A percentile compares a stretch with the other conserved stretches of the same genome.
Evolutionary conservation across 2,329 filamentous ascomycete species (phyloP).

Genomic region (Colletotrichum gloeosporioides): DNA sequence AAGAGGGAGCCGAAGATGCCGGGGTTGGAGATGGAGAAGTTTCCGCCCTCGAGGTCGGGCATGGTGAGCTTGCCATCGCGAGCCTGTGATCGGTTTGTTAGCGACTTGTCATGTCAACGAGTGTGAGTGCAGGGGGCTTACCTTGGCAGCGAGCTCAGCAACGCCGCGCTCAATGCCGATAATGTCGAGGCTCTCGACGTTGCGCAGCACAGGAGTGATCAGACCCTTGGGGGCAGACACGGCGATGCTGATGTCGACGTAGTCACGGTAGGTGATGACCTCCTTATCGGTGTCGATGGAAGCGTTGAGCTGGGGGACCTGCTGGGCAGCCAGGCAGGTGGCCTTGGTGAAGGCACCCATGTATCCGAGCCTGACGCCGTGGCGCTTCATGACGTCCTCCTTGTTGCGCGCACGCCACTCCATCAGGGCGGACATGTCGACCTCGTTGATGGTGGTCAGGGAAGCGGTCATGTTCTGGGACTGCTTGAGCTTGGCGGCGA

Average conservation of each 20-base stretch:
- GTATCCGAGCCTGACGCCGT: slow-evolving; percentile 61
- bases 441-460: slow-evolving; percentile 61
- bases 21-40: slow-evolving; percentile 82
- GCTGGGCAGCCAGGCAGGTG: slow-evolving; percentile 67
- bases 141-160: slow-evolving; percentile 65
- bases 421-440: slow-evolving; percentile 69
- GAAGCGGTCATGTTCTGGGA: slow-evolving; percentile 74
- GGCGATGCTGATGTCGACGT: slow-evolving; percentile 76
- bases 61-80: slow-evolving; percentile 78
- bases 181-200: slow-evolving; percentile 55
- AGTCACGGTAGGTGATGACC: slow-evolving; percentile 62
- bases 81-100: too few relatives aligned
- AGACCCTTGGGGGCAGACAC: slow-evolving; percentile 74
- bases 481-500: slow-evolving; percentile 70
- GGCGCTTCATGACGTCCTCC: slow-evolving; percentile 35
- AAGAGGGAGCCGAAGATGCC: slow-evolving; percentile 66
- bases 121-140: slow-evolving; percentile 48
- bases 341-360: slow-evolving; percentile 81
- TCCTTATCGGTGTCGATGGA: slow-evolving; percentile 62
- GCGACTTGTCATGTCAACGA: too few relatives aligned
- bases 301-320: slow-evolving; percentile 75
- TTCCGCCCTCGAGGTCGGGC: slow-evolving; percentile 78
- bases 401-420: slow-evolving; percentile 70
- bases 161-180: slow-evolving; percentile 58
- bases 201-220: slow-evolving; percentile 78